Percentiles rank a stretch among this genome's conserved stretches.
Conservation (phyloP, 805 yeast species). For the Cyberlindnera veronae region DNA sequence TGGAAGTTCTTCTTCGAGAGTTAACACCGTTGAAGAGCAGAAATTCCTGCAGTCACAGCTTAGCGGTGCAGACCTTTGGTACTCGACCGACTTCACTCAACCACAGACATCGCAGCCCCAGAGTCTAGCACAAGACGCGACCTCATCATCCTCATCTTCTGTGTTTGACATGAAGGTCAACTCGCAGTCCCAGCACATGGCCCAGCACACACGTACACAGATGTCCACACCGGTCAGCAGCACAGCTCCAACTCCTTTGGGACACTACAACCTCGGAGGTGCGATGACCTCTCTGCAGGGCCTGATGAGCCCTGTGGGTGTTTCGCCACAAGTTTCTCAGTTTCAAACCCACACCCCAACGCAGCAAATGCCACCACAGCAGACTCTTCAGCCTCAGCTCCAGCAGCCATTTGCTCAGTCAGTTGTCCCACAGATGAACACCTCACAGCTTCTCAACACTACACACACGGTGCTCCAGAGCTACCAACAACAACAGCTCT, state of each 20-base stretch:
- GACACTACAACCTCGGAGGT: slow-evolving; percentile 1
- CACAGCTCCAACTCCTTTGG: slow-evolving; percentile 1
- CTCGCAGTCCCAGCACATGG: not conserved
- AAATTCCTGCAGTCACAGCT: slow-evolving; percentile 12
- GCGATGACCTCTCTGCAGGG: not conserved
- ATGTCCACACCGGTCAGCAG: not conserved
- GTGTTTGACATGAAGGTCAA: slow-evolving; percentile 20
- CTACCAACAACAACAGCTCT: slow-evolving; percentile 24
- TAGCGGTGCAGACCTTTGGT: slow-evolving; percentile 11
- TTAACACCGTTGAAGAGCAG: slow-evolving; percentile 16
- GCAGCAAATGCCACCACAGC: slow-evolving; percentile 5
- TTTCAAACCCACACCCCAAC: slow-evolving; percentile 3
- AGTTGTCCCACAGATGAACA: not conserved
- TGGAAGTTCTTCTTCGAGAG: not conserved
- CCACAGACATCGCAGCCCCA: slow-evolving; percentile 1
- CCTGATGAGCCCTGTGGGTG: not conserved
- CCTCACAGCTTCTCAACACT: slow-evolving; percentile 9
- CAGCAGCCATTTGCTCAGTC: slow-evolving; percentile 1
- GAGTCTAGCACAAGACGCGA: not conserved
- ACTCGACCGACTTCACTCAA: slow-evolving; percentile 8
- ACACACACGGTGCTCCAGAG: slow-evolving; percentile 18
- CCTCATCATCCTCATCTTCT: slow-evolving; percentile 8
- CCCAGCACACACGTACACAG: slow-evolving; percentile 5
- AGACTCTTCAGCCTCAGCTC: not conserved
- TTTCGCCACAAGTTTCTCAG: too few relatives aligned